Base-by-base conservation (phyloP, 2,329 filamentous ascomycete genomes). In the Cladosporium sp. region DNA sequence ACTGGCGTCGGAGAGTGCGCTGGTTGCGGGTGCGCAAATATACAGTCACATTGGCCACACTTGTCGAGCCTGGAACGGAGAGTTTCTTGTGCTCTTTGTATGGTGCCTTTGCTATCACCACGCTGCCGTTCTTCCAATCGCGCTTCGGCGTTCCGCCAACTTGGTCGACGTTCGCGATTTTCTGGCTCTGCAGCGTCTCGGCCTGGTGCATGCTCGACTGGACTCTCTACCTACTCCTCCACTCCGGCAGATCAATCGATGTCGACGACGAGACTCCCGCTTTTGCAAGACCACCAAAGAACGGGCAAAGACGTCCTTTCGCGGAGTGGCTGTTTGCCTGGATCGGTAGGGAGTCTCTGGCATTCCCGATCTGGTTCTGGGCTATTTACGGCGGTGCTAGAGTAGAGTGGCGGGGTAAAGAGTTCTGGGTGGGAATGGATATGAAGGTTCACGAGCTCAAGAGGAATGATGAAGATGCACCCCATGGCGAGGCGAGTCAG, bases 11-110 rank as follows among this genome's bases (percentile, higher is more conserved):
- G 9, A 80, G 93, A 19, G 85, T 91, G 4, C 81, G 93, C 47
- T 99, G 93, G 93, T 75, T 97, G 19, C 82, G 93, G 5, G 95
- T 96, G 1, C 79, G 93, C 40, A 99, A 99, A 68, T 97, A 89
- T 74, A 96, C 92, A 0, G 93, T 99, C 12, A 79, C 89, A 1
- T 75, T 86, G 0, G 95, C 93, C 0, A 97, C 95, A 0, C 73
- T 96, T 1, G 88, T 96, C 2, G 93, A 99, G 65, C 93, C 92
- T 0, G 91, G 90, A 2, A 90, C 95, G 1, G 93, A 99, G 68
- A 86, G 86, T 22, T 79, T 99, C 29, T 65, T 97, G 0, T 96
- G 90, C 70, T 89, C 86, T 18, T 71, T 84, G 0, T 90, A 95
- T 63, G 83, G 90, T 38, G 80, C 89, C 1, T 95, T 86, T 68